Evolutionary conservation across 2,329 filamentous ascomycete species (phyloP).

Genomic region (Fusarium lateritium): DNA sequence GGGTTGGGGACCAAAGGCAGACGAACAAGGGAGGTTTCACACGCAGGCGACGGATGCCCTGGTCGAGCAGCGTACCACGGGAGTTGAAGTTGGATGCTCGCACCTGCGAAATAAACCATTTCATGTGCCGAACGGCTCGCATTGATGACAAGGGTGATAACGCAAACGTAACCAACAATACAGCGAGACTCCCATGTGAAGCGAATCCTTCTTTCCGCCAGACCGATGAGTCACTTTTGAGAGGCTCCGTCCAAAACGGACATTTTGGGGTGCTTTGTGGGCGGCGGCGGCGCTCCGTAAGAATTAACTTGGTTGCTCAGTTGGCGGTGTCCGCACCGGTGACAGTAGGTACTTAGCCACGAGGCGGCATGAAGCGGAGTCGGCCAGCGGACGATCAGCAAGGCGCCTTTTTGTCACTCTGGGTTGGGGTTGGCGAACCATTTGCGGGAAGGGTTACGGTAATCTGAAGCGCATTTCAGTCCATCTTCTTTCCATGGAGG

Average conservation of each 20-base stretch:
- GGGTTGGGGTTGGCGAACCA: slow-evolving; percentile 27
- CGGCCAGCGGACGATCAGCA: slow-evolving; percentile 39
- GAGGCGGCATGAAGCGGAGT: slow-evolving; percentile 40
- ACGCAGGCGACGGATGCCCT: slow-evolving; percentile 11
- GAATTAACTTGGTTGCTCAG: slow-evolving; percentile 34
- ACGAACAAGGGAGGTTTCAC: slow-evolving; percentile 40
- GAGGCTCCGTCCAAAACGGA: slow-evolving; percentile 28
- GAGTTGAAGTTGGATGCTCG: slow-evolving; percentile 39
- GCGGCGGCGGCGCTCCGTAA: slow-evolving; percentile 39
- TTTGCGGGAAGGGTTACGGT: slow-evolving; percentile 18
- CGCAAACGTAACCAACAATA: slow-evolving; percentile 31
- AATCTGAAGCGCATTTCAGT: slow-evolving; percentile 22
- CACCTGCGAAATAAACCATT: slow-evolving; percentile 33
- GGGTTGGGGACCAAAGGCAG: slow-evolving; percentile 25
- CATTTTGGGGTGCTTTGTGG: slow-evolving; percentile 36
- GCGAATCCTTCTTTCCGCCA: slow-evolving; percentile 32
- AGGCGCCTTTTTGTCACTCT: slow-evolving; percentile 18
- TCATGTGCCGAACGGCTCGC: slow-evolving; percentile 46
- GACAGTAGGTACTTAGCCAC: slow-evolving; percentile 39
- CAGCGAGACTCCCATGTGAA: slow-evolving; percentile 26
- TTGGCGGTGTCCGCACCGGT: slow-evolving; percentile 42
- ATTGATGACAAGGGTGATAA: slow-evolving; percentile 35
- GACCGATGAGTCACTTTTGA: slow-evolving; percentile 46
- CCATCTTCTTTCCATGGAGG: slow-evolving; percentile 25
- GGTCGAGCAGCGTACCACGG: slow-evolving; percentile 39